These are phyloP conservation scores for Penicillium sp. DNA, from an alignment of 2,329 filamentous ascomycete species.

Conservation along the genomic window DNA sequence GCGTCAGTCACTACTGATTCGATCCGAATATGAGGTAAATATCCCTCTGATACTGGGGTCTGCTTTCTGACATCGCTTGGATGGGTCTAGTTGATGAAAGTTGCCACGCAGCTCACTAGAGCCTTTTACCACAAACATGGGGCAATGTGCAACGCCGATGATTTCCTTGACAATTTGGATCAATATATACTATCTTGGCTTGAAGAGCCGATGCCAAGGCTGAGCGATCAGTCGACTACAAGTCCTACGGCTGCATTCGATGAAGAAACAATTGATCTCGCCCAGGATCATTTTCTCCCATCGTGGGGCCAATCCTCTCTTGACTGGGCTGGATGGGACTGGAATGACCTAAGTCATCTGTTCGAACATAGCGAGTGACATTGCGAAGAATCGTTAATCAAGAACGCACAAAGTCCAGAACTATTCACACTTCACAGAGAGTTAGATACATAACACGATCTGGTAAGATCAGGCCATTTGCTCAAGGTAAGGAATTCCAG, in stretches of 20 bases:
- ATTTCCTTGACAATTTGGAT: not conserved
- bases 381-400: not conserved
- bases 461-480: constrained; percentile 3
- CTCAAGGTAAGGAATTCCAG: constrained; percentile 50
- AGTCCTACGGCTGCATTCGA: not conserved
- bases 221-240: not conserved
- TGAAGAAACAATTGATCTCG: not conserved
- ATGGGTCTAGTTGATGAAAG: constrained; percentile 11
- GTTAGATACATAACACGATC: not conserved
- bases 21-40: constrained; percentile 12
- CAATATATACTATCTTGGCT: not conserved
- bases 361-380: constrained; percentile 11
- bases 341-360: constrained; percentile 16
- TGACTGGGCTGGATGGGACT: constrained; percentile 16
- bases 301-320: constrained; percentile 7
- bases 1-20: constrained; percentile 8
- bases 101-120: constrained; percentile 6
- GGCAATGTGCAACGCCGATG: constrained; percentile 6
- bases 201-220: not conserved
- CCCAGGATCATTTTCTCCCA: not conserved
- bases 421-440: too few relatives aligned
- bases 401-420: not conserved
- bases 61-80: not conserved
- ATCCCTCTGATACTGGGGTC: too few relatives aligned
- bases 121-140: constrained; percentile 5